phyloP scores from a whole-genome alignment of 1,139 yeast genomes.

The Yamadazyma buinensis region DNA sequence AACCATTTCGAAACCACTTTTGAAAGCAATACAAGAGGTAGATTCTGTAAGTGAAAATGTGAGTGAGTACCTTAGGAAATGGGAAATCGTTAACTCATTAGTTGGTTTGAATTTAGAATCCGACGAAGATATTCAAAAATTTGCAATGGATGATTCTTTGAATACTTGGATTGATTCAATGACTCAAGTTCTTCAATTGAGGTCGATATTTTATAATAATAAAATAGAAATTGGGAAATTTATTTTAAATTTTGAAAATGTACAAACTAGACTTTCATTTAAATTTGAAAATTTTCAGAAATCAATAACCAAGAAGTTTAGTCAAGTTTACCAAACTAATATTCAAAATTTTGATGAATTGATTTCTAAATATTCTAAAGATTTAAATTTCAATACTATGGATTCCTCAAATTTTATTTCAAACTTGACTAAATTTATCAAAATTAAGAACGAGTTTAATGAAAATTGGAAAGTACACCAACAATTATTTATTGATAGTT shows the following conservation, averaged over 20 bases:
- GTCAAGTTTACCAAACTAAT: constrained; percentile 15
- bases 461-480: constrained; percentile 26
- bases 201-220: constrained; percentile 51
- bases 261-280: constrained; percentile 51
- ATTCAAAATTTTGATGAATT: constrained; percentile 6
- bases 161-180: constrained; percentile 47
- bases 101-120: constrained; percentile 46
- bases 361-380: constrained; percentile 1
- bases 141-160: constrained; percentile 29
- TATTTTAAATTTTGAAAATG: constrained; percentile 45
- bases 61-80: constrained; percentile 35
- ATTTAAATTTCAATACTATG: constrained; percentile 11
- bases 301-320: constrained; percentile 41
- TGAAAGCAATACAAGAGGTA: constrained; percentile 10
- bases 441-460: constrained; percentile 12
- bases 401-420: constrained; percentile 10
- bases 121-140: constrained; percentile 17
- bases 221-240: constrained; percentile 39
- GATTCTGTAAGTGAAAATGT: constrained; percentile 10
- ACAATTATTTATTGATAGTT: constrained; percentile 34
- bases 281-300: constrained; percentile 60
- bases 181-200: constrained; percentile 40
- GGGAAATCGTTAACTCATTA: constrained; percentile 56
- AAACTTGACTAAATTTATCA: constrained; percentile 10
- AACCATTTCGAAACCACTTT: neutral